Base-by-base conservation (phyloP, 2,329 filamentous ascomycete genomes). In the Sclerotinia spermophila region DNA sequence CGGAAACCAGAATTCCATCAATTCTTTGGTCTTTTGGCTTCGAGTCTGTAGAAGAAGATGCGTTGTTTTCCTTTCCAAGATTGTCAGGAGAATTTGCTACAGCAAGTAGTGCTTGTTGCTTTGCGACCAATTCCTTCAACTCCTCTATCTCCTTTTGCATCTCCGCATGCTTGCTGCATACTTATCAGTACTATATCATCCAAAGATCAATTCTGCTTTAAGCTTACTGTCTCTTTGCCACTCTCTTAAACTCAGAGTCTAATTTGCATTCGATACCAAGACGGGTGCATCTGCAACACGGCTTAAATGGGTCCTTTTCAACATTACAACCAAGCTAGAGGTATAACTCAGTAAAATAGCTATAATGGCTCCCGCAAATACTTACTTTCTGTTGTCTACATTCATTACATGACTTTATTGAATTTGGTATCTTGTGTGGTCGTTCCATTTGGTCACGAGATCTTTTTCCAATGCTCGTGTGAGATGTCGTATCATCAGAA, bases 321-420 rank as follows among this genome's bases (percentile, higher is more conserved):
- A 90, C 89, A 81, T 91, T 88, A 81, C 89, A 91, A 77, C 87
- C 86, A 72, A 91, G 83, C 89, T 91, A 73, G 73, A 3, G 5
- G n/a, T 27, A 11, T 15, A 13, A 6, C 5, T 68, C 5, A 68
- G 66, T n/a, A 11, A 1, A 15, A n/a, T 17, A 30, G 67, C 58
- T 35, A 59, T 53, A 56, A 64, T 60, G 27, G 53, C 60, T 58
- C 56, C n/a, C 56, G 71, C 68, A 70, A 27, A 40, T 13, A 42
- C 62, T 48, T n/a, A 90, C 89, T 83, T 91, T 91, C 77, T 91
- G 89, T 79, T 91, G 89, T 65, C 89, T 83, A 79, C 89, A 91
- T 77, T 91, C 88, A 67, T 70, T 70, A 24, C 68, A 70, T 5
- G 68, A 70, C 44, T 70, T 70, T 21, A 70, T 70, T 5, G 68